phyloP scores from a whole-genome alignment of 768 basidiomycete species.

The Serendipita sp. region DNA sequence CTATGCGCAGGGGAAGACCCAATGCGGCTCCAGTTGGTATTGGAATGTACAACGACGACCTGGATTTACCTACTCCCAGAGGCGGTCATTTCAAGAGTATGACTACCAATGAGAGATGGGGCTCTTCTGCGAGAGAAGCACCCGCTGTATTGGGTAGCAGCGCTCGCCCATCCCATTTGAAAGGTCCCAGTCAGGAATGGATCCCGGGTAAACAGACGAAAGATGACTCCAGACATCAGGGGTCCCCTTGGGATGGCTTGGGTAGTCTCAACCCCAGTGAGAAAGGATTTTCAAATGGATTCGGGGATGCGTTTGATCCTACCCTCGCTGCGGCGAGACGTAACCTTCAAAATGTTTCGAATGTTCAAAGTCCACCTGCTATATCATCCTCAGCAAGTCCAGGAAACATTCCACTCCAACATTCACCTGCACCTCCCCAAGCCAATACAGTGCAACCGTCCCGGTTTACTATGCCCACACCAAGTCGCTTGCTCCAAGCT shows the following conservation, averaged over 20 bases:
- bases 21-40: slow-evolving; percentile 11
- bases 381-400: slow-evolving; percentile 7
- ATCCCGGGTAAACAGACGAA: background rate
- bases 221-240: background rate
- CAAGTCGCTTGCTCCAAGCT: slow-evolving; percentile 6
- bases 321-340: background rate
- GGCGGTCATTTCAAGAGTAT: background rate
- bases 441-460: slow-evolving; percentile 14
- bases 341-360: background rate
- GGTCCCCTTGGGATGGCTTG: background rate
- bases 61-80: background rate
- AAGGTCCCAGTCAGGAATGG: background rate
- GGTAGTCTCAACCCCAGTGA: background rate
- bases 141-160: background rate
- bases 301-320: background rate
- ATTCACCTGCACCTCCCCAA: slow-evolving; percentile 11
- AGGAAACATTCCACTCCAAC: slow-evolving; percentile 7
- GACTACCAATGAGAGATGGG: background rate
- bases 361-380: slow-evolving; percentile 10
- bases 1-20: slow-evolving; percentile 60
- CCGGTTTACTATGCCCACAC: slow-evolving; percentile 12
- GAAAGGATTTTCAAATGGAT: background rate
- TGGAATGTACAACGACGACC: background rate
- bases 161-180: background rate
- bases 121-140: background rate